Conservation (phyloP, 2,329 filamentous ascomycete species). For the Colletotrichum eremochloae region DNA sequence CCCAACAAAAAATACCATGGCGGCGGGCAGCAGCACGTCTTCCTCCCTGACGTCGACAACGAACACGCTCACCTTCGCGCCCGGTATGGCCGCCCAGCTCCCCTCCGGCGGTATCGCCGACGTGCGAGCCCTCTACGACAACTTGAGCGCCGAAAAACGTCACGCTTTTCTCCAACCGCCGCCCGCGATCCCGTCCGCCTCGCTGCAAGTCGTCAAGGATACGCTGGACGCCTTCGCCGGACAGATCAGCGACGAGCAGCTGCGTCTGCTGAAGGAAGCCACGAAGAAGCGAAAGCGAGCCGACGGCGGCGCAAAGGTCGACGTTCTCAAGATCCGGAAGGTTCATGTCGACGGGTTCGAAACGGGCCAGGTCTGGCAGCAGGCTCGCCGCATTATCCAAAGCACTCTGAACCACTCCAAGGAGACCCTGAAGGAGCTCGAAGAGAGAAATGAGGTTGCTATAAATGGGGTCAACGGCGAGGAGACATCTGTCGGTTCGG, state of each 20-base stretch:
- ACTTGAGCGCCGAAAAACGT: constrained; percentile 70
- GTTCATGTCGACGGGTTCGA: constrained; percentile 90
- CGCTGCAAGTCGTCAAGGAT: constrained; percentile 81
- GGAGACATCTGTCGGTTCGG: constrained; percentile 50
- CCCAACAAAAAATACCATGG: constrained; percentile 34
- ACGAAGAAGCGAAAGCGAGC: constrained; percentile 82
- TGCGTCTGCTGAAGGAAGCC: constrained; percentile 73
- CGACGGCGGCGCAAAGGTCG: constrained; percentile 58
- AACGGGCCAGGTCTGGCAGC: constrained; percentile 92
- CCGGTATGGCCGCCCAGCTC: constrained; percentile 55
- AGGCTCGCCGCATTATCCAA: constrained; percentile 84
- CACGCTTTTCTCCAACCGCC: constrained; percentile 84
- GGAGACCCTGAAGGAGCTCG: constrained; percentile 62
- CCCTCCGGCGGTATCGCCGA: constrained; percentile 52
- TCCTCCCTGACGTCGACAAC: constrained; percentile 71
- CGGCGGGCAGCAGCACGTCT: constrained; percentile 60
- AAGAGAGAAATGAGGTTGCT: constrained; percentile 53
- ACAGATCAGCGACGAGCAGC: constrained; percentile 80
- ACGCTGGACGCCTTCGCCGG: constrained; percentile 84
- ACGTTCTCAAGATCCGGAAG: constrained; percentile 81
- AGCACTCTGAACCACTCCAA: constrained; percentile 65
- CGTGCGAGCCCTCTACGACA: constrained; percentile 66
- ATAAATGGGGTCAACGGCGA: constrained; percentile 59
- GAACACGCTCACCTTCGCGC: constrained; percentile 70
- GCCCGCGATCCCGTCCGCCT: constrained; percentile 73